Percentiles rank a stretch among this genome's conserved stretches.
phyloP scores from a whole-genome alignment of 176 grass and related monocot species.

The Phoenix roebelenii region DNA sequence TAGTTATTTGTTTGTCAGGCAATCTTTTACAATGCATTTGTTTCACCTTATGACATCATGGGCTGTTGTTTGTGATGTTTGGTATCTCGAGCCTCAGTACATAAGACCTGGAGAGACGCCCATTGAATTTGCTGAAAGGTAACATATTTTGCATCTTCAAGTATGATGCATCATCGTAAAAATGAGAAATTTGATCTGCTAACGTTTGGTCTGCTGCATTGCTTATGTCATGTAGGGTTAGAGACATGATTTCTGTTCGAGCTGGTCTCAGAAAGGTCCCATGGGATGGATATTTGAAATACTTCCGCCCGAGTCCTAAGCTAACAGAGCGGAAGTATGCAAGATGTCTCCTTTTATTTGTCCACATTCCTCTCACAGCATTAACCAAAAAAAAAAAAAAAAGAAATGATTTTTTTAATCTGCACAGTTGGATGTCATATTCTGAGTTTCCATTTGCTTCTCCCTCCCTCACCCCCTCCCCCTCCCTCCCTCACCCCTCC shows the following conservation, averaged over 20 bases:
- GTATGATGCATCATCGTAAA: not conserved
- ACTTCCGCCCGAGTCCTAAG: constrained; percentile 93
- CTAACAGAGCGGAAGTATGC: constrained; percentile 88
- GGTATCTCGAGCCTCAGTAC: constrained; percentile 95
- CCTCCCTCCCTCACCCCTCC: too few species aligned
- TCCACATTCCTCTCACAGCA: too few species aligned
- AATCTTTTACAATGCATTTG: constrained; percentile 94
- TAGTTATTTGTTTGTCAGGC: constrained; percentile 34
- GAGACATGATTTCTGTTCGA: constrained; percentile 92
- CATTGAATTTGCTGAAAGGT: constrained; percentile 98
- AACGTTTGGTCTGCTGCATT: not conserved
- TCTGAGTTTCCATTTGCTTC: too few species aligned
- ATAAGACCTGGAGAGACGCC: constrained; percentile 63
- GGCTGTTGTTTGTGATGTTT: constrained; percentile 99
- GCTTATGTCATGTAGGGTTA: constrained; percentile 50
- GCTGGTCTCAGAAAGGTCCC: constrained; percentile 96
- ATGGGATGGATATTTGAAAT: constrained; percentile 97
- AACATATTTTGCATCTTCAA: constrained; percentile 6
- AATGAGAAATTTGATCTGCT: too few species aligned
- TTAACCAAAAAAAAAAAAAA: too few species aligned
- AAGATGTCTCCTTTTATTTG: not conserved
- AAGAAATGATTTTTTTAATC: too few species aligned
- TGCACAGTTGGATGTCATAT: too few species aligned
- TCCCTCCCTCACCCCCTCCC: too few species aligned
- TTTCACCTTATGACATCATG: constrained; percentile 87